Evolutionary conservation across 2,329 filamentous ascomycete genomes (phyloP), one percentile per base, ranked within the genome.

Genomic region (Phaeosphaeriaceae sp.): DNA sequence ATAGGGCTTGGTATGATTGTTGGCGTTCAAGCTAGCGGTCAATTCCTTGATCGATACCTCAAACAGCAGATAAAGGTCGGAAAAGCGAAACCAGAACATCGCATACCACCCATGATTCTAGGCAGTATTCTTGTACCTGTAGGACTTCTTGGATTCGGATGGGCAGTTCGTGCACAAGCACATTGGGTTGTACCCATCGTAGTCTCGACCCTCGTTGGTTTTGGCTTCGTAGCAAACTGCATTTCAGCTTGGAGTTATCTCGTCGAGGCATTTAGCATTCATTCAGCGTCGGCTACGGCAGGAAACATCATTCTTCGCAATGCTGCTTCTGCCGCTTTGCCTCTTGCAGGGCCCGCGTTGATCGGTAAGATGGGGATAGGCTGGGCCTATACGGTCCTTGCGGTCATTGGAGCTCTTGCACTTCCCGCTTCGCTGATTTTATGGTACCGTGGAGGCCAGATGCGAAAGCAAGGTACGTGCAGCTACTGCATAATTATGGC

Each of bases 271-370:
- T 81, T 79, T 46, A 79, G 80, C 0, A 47, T 80, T 4, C 83
- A 81, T 55, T 77, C 80, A 3, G 82, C 82, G 0, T 83, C 80
- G 4, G 81, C 81, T 1, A 75, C 83, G 68, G 83, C 81, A 0
- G 80, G 77, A 0, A 57, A 83, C 9, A 81, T 84, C 46, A 77
- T 83, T 3, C 73, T 74, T 1, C 72, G 81, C 21, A 83, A 80
- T 50, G 66, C 85, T 0, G 76, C 78, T 65, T 78, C 81, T 7
- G 83, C 82, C 0, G 79, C 84, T 36, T 53, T 85, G 23, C 83
- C 83, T 0, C 70, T 85, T 37, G 66, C 74, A 0, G 75, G 78
- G 2, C 75, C 71, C 2, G 78, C 80, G 0, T 57, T 84, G 29
- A 71, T 79, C 0, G 71, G 74, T 81, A 13, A 82, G 81, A 33